Percentiles rank a stretch among this genome's conserved stretches.
Evolutionary conservation across 2,329 filamentous ascomycete species (phyloP).

Genomic region (Penicillium sp.): DNA sequence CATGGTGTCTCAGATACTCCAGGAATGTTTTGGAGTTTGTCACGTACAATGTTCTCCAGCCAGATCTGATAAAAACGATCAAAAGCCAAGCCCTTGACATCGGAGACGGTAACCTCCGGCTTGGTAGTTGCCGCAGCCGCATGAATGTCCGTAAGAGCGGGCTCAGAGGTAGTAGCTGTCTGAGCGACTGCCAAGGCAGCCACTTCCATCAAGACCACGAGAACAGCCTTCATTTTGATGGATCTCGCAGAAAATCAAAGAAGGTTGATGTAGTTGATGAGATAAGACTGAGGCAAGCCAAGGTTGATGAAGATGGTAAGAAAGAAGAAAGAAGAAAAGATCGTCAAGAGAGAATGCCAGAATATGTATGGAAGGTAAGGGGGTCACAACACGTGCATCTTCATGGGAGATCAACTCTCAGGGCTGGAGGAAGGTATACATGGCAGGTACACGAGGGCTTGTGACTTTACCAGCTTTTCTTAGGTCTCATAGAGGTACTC

Average conservation of each 20-base stretch:
- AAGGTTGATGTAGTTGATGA: background rate
- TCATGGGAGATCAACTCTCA: background rate
- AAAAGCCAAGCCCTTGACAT: conserved; percentile 69
- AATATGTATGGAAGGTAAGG: background rate
- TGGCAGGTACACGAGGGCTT: background rate
- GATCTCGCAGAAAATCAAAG: background rate
- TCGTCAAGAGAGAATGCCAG: background rate
- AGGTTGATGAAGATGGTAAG: background rate
- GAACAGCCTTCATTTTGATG: conserved; percentile 45
- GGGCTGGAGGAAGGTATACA: background rate
- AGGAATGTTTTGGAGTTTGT: background rate
- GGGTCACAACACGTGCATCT: background rate
- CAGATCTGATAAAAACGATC: conserved; percentile 70
- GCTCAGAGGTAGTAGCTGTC: conserved; percentile 25
- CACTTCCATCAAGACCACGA: conserved; percentile 21
- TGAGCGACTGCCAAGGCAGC: conserved; percentile 25
- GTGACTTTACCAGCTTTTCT: background rate
- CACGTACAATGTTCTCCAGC: conserved; percentile 68
- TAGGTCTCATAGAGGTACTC: background rate
- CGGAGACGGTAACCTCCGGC: conserved; percentile 58
- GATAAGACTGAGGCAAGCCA: background rate
- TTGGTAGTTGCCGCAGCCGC: conserved; percentile 53
- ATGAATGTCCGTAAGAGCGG: conserved; percentile 27
- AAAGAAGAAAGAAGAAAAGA: background rate
- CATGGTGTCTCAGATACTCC: background rate